Conservation (phyloP, 2,329 filamentous ascomycete genomes). For the Pseudocercospora eumusae region DNA sequence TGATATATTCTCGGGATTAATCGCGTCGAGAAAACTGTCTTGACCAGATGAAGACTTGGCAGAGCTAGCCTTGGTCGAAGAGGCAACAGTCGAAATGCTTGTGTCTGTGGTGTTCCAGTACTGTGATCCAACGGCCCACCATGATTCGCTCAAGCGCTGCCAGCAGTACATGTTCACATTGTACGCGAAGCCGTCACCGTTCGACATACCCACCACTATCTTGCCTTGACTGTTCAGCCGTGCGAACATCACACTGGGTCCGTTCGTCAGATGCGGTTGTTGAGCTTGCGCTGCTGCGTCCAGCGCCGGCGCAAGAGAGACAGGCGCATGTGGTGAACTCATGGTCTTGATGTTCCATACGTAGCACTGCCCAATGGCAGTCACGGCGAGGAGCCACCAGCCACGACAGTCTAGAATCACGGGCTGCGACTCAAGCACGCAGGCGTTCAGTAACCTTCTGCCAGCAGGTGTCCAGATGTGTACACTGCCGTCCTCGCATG, state of each 20-base stretch:
- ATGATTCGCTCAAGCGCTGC: slow-evolving; percentile 93
- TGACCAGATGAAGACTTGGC: slow-evolving; percentile 42
- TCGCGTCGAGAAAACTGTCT: slow-evolving; percentile 50
- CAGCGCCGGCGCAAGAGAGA: slow-evolving; percentile 84
- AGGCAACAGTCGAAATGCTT: slow-evolving; percentile 76
- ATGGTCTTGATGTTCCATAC: slow-evolving; percentile 90
- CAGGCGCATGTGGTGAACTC: slow-evolving; percentile 75
- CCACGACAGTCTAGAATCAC: slow-evolving; percentile 90
- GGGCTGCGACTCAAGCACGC: slow-evolving; percentile 87
- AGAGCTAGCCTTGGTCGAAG: slow-evolving; percentile 49
- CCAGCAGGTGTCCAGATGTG: slow-evolving; percentile 93
- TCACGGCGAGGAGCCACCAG: slow-evolving; percentile 87
- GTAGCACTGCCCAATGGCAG: slow-evolving; percentile 82
- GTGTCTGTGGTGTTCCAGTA: slow-evolving; percentile 99
- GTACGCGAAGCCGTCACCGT: slow-evolving; percentile 93
- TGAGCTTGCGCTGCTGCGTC: slow-evolving; percentile 82
- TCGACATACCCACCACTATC: slow-evolving; percentile 85
- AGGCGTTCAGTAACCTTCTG: slow-evolving; percentile 77
- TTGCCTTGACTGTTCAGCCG: slow-evolving; percentile 85
- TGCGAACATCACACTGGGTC: slow-evolving; percentile 84
- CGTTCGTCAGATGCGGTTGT: slow-evolving; percentile 73
- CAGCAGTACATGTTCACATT: slow-evolving; percentile 81
- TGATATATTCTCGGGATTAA: slow-evolving; percentile 66
- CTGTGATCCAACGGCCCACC: slow-evolving; percentile 97
- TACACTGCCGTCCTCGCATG: slow-evolving; percentile 87